Percentiles rank a stretch among this genome's conserved stretches.
These are phyloP conservation scores for Nemophila menziesii DNA, from an alignment of 257 asterid species.

Conservation along the genomic window DNA sequence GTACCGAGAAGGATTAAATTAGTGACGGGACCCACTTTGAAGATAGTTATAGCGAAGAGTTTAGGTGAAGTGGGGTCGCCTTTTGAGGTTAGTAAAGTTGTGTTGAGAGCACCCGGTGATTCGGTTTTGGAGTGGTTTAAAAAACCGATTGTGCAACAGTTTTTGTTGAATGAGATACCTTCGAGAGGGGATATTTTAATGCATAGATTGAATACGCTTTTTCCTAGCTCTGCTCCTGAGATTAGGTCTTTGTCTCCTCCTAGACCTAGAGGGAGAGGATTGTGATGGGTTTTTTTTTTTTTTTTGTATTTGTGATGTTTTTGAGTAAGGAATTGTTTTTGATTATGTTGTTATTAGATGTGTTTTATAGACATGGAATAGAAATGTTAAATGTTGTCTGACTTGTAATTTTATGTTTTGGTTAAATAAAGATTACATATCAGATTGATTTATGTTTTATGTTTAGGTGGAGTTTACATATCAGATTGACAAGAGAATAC, in stretches of 20 bases:
- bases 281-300: too few species aligned
- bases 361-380: too few species aligned
- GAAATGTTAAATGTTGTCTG: too few species aligned
- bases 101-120: slow-evolving; percentile 93
- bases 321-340: too few species aligned
- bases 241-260: slow-evolving; percentile 86
- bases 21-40: slow-evolving; percentile 92
- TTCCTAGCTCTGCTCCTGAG: slow-evolving; percentile 96
- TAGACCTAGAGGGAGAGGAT: too few species aligned
- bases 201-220: slow-evolving; percentile 82
- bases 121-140: slow-evolving; percentile 88
- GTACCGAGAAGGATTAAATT: slow-evolving; percentile 87
- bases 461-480: too few species aligned
- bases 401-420: too few species aligned
- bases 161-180: slow-evolving; percentile 89
- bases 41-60: slow-evolving; percentile 77
- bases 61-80: slow-evolving; percentile 76
- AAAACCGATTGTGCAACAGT: slow-evolving; percentile 94
- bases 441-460: too few species aligned
- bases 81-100: slow-evolving; percentile 95
- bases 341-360: too few species aligned
- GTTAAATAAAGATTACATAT: too few species aligned
- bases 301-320: too few species aligned
- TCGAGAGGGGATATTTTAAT: slow-evolving; percentile 89
- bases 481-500: too few species aligned